Evolutionary conservation across 257 asterid genomes (phyloP).

Genomic region (Nicotiana benthamiana): DNA sequence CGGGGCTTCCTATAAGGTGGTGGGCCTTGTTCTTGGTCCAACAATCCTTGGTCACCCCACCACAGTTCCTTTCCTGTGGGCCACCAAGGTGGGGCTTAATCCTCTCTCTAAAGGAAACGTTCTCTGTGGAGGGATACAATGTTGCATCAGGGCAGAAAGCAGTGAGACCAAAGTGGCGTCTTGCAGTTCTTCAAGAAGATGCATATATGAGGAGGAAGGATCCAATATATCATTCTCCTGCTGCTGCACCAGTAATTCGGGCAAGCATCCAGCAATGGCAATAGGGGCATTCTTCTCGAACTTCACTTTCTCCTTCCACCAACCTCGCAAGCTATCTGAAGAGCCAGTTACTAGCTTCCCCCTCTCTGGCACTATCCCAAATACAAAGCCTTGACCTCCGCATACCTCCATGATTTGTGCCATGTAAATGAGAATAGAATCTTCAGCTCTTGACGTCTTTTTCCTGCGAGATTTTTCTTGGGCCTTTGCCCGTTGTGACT

Average conservation of each 20-base stretch:
- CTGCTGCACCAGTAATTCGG: slow-evolving; percentile 14
- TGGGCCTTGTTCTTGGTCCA: slow-evolving; percentile 32
- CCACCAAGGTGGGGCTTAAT: slow-evolving; percentile 58
- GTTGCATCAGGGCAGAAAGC: slow-evolving; percentile 49
- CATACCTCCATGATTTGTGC: slow-evolving; percentile 46
- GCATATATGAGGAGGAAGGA: background rate
- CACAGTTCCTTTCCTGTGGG: slow-evolving; percentile 46
- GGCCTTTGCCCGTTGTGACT: slow-evolving; percentile 22
- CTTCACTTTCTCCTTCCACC: slow-evolving; percentile 63
- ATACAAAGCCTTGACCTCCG: slow-evolving; percentile 36
- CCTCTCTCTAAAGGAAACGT: slow-evolving; percentile 48
- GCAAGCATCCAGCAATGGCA: slow-evolving; percentile 24
- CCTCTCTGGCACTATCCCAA: slow-evolving; percentile 17
- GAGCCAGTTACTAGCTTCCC: slow-evolving; percentile 52
- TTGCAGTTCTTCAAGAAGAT: slow-evolving; percentile 39
- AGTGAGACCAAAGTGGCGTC: slow-evolving; percentile 53
- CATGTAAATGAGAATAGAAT: slow-evolving; percentile 49
- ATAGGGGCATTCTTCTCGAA: slow-evolving; percentile 51
- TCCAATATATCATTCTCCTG: slow-evolving; percentile 13
- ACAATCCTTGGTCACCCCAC: slow-evolving; percentile 56
- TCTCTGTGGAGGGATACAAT: slow-evolving; percentile 52
- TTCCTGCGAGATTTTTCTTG: slow-evolving; percentile 37
- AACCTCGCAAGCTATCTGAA: slow-evolving; percentile 42
- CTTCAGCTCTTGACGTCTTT: slow-evolving; percentile 46
- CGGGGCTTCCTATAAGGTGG: slow-evolving; percentile 65